Evolutionary conservation across 140 eudicot genomes (phyloP).

Genomic region (Stevia rebaudiana): DNA sequence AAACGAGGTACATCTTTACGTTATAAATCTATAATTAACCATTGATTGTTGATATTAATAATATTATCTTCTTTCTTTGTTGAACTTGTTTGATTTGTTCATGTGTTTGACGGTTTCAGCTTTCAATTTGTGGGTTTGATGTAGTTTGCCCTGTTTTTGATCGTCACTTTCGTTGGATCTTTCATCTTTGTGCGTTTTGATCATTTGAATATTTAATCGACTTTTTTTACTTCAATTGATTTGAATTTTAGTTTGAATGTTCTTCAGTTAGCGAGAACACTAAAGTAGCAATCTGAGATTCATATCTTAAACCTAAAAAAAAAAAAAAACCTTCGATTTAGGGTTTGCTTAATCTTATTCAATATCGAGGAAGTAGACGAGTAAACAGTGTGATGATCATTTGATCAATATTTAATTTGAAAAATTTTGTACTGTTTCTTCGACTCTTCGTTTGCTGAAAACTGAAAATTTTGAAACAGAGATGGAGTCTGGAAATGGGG

Average conservation of each 20-base stretch:
- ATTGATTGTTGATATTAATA: no score
- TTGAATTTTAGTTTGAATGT: background rate
- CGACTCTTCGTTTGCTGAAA: no score
- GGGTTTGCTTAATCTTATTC: background rate
- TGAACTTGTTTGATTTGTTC: background rate
- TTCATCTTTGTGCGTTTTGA: background rate
- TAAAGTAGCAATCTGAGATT: background rate
- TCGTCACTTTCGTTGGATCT: background rate
- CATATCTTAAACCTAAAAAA: background rate
- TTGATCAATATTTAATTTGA: no score
- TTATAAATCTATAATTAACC: background rate
- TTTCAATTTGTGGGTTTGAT: background rate
- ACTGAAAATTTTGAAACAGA: background rate
- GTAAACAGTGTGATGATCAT: no score
- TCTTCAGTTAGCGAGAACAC: background rate
- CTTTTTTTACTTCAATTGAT: background rate
- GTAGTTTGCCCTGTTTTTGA: background rate
- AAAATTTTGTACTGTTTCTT: no score
- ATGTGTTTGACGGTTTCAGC: conserved; percentile 13
- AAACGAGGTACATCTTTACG: background rate
- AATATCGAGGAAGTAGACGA: no score
- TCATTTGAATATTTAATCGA: background rate
- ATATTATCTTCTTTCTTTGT: background rate
- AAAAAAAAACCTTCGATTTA: background rate
- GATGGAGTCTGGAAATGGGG: conserved; percentile 67